Base-by-base conservation (phyloP, 495 filamentous ascomycete species). In the Bryoglossum gracile region DNA sequence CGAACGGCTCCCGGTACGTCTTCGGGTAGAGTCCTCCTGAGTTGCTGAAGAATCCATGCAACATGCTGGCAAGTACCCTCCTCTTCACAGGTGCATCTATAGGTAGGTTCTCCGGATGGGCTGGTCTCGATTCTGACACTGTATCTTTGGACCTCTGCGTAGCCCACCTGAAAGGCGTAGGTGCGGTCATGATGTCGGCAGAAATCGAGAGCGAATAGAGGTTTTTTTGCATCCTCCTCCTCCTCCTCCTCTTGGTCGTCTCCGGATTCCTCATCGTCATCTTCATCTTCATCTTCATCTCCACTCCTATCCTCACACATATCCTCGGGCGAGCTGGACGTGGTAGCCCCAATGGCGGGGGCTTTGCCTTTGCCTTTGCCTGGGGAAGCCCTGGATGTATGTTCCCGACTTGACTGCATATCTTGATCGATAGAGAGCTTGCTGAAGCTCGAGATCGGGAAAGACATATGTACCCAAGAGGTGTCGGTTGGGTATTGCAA, bases 401-500 rank as follows among this genome's bases (percentile, higher is more conserved):
- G 26, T n/a, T 37, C 34, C 43, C 54, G 41, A 37, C 47, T 22
- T 33, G 58, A 32, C 25, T 53, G 48, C 54, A 57, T 56, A 19
- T 28, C 46, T 35, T 37, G 43, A 8, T 22, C 39, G 25, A 61
- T 45, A 35, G 54, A 51, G 45, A 61, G 58, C 51, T 61, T 57
- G 51, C 46, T 53, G 51, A 61, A 61, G 36, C 46, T 52, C 17
- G 45, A 38, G 34, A 53, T 46, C 23, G 58, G 54, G 34, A 48
- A 28, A 46, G 55, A 57, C 58, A 61, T 61, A 50, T 45, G 47
- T 47, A 43, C 37, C 17, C 35, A 28, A 32, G 23, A 36, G 66
- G 67, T 19, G 50, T 68, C 45, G 48, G 36, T 22, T 68, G 69
- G 38, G 62, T 64, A 46, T 17, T 48, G 26, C 19, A 11, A 35